A percentile compares a stretch with the other conserved stretches of the same genome.
Conservation (phyloP, 345 rosid species). For the Geranium rotundifolium region DNA sequence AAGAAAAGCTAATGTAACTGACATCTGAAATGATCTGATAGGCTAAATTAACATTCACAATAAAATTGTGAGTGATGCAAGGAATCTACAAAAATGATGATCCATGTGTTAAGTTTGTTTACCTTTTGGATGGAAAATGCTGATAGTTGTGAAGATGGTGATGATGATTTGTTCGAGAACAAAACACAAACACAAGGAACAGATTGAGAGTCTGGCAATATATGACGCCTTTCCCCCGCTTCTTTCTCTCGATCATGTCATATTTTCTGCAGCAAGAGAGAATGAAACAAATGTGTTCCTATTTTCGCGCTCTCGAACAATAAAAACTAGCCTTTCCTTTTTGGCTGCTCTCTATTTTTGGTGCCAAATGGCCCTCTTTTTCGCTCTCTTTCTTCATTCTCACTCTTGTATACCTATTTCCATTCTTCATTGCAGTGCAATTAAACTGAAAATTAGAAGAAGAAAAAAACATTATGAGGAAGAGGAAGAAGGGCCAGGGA, state of each 20-base stretch:
- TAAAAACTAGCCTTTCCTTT: not conserved
- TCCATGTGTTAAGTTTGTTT: slow-evolving; percentile 10
- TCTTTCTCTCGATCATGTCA: slow-evolving; percentile 3
- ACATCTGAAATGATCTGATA: not conserved
- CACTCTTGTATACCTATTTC: not conserved
- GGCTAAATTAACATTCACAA: not conserved
- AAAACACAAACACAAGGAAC: slow-evolving; percentile 11
- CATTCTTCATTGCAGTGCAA: no score
- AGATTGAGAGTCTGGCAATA: slow-evolving; percentile 2
- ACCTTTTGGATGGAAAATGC: no score
- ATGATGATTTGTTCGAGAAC: no score
- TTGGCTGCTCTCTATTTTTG: not conserved
- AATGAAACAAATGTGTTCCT: not conserved
- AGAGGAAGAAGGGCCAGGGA: no score
- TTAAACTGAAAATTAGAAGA: no score
- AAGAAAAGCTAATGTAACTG: no score
- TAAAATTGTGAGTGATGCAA: not conserved
- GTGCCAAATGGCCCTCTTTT: not conserved
- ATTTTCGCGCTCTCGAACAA: not conserved
- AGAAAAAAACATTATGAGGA: no score
- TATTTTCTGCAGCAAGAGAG: not conserved
- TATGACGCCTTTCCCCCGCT: slow-evolving; percentile 15
- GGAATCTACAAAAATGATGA: not conserved
- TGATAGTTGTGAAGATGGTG: no score
- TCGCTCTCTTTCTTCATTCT: not conserved